Conservation (phyloP, 1,284 basidiomycete species). For the Fomes fomentarius region DNA sequence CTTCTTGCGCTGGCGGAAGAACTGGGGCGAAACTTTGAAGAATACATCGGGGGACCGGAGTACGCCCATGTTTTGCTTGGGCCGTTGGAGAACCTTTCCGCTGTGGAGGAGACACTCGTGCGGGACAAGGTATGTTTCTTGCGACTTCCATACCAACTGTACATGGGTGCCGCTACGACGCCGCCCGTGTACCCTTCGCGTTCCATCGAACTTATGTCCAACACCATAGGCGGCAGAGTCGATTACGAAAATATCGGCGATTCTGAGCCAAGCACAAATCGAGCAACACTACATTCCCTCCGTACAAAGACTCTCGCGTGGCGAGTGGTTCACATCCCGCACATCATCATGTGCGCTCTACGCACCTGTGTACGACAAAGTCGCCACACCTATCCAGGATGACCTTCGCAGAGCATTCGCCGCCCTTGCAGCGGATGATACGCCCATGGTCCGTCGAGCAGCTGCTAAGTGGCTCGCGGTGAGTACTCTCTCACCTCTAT, state of each 20-base stretch:
- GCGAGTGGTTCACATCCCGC: constrained; percentile 99
- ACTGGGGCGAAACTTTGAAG: constrained; percentile 88
- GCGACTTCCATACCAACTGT: not conserved
- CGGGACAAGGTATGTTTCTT: constrained; percentile 85
- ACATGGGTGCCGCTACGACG: not conserved
- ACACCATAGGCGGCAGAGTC: constrained; percentile 88
- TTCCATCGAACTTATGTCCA: constrained; percentile 18
- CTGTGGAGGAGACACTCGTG: constrained; percentile 98
- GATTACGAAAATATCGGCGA: constrained; percentile 88
- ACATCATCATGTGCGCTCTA: constrained; percentile 96
- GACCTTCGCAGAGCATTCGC: constrained; percentile 90
- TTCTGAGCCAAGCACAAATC: constrained; percentile 81
- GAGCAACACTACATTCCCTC: constrained; percentile 95
- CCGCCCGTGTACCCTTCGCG: not conserved
- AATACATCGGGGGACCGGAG: constrained; percentile 93
- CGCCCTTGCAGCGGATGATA: constrained; percentile 90
- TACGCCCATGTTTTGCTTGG: constrained; percentile 90
- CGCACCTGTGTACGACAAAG: constrained; percentile 88
- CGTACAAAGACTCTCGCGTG: constrained; percentile 86
- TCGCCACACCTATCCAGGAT: constrained; percentile 77
- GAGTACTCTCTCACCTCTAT: constrained; percentile 40
- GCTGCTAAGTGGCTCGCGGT: constrained; percentile 97
- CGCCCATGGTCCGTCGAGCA: constrained; percentile 98
- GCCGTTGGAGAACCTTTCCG: constrained; percentile 94
- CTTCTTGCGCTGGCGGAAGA: constrained; percentile 96